phyloP scores from a whole-genome alignment of 768 basidiomycete genomes.

The Cystofilobasidium capitatum region DNA sequence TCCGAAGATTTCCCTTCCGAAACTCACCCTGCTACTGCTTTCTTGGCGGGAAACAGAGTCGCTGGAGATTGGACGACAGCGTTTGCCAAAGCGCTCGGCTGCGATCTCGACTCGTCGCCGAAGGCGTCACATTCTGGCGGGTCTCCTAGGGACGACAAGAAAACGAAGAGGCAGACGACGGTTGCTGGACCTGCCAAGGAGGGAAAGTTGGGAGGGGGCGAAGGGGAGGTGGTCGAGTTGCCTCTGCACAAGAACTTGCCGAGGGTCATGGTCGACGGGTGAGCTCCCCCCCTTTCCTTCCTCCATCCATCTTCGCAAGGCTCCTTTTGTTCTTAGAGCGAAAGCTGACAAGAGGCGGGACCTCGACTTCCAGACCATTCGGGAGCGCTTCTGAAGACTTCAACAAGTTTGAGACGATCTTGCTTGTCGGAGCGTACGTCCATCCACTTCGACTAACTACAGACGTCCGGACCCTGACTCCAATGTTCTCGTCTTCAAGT shows the following conservation, averaged over 20 bases:
- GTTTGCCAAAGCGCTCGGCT: constrained; percentile 70
- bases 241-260: constrained; percentile 67
- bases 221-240: constrained; percentile 49
- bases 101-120: constrained; percentile 51
- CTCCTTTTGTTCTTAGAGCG: neutral
- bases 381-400: constrained; percentile 87
- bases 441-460: neutral
- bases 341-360: neutral
- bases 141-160: constrained; percentile 3
- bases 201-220: constrained; percentile 1
- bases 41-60: neutral
- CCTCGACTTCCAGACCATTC: constrained; percentile 62
- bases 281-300: constrained; percentile 5
- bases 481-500: constrained; percentile 39
- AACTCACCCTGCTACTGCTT: too few species aligned
- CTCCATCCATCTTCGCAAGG: neutral
- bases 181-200: neutral
- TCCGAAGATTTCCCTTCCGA: neutral
- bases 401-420: constrained; percentile 46
- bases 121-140: constrained; percentile 40
- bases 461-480: constrained; percentile 39
- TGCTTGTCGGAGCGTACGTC: constrained; percentile 21
- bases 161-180: neutral
- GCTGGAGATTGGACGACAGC: constrained; percentile 39
- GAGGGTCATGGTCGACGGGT: constrained; percentile 82